phyloP scores from a whole-genome alignment of 2,329 filamentous ascomycete species.

The Trichoderma sp. region DNA sequence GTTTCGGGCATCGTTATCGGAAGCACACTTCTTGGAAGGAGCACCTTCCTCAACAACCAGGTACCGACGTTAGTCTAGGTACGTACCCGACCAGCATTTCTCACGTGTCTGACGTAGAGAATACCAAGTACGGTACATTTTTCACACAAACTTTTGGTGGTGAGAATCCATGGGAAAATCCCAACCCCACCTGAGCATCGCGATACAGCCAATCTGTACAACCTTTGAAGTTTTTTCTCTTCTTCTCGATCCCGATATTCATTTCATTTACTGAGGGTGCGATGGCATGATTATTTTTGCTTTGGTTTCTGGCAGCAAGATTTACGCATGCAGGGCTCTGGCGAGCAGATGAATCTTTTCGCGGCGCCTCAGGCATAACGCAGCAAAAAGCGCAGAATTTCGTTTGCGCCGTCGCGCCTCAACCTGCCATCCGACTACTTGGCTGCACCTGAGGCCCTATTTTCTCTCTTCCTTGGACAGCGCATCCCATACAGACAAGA shows the following conservation, averaged over 20 bases:
- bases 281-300: neutral
- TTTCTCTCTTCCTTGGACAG: neutral
- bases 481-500: conserved; percentile 22
- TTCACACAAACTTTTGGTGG: neutral
- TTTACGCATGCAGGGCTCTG: neutral
- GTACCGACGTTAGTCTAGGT: neutral
- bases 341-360: neutral
- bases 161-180: neutral
- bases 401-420: neutral
- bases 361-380: neutral
- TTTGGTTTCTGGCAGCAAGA: neutral
- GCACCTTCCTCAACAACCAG: neutral
- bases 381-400: neutral
- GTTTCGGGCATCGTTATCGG: neutral
- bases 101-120: neutral
- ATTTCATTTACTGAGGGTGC: neutral
- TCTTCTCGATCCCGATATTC: neutral
- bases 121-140: no score
- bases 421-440: neutral
- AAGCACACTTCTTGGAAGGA: no score
- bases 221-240: neutral
- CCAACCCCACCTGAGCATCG: neutral
- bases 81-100: no score
- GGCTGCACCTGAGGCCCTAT: neutral
- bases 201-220: neutral